Evolutionary conservation across 78 protist genomes (phyloP).

Genomic region (Thecamonas trahens): DNA sequence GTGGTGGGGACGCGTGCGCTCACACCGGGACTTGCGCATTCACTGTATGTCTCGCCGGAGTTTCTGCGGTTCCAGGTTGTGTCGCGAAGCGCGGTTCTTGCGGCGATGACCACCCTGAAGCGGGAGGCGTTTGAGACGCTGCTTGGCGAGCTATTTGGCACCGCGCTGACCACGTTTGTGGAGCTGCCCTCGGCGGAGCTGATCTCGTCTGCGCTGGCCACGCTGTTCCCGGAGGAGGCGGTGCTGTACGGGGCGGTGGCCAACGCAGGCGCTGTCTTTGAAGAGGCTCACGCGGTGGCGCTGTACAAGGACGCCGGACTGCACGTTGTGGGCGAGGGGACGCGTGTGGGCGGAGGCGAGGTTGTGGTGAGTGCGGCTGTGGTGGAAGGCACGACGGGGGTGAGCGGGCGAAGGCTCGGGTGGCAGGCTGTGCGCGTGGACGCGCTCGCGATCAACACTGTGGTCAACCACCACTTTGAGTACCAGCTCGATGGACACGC

Average conservation of each 20-base stretch:
- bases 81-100: background rate
- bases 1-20: background rate
- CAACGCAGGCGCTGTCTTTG: background rate
- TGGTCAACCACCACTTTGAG: conserved; percentile 13
- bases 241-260: background rate
- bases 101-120: background rate
- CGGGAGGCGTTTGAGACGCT: background rate
- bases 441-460: background rate
- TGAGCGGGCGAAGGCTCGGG: too few relatives aligned
- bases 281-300: background rate
- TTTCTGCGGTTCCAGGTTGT: background rate
- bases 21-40: background rate
- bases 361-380: too few relatives aligned
- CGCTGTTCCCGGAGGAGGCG: background rate
- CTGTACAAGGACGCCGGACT: background rate
- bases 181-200: conserved; percentile 1
- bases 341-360: too few relatives aligned
- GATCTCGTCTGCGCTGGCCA: background rate
- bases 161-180: background rate
- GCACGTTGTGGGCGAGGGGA: background rate
- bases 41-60: background rate
- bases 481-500: background rate
- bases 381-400: too few relatives aligned
- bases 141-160: background rate
- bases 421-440: background rate